Percentiles rank a stretch among this genome's conserved stretches.
Conservation (phyloP, 441 rosid genomes). For the Gossypium aridum region DNA sequence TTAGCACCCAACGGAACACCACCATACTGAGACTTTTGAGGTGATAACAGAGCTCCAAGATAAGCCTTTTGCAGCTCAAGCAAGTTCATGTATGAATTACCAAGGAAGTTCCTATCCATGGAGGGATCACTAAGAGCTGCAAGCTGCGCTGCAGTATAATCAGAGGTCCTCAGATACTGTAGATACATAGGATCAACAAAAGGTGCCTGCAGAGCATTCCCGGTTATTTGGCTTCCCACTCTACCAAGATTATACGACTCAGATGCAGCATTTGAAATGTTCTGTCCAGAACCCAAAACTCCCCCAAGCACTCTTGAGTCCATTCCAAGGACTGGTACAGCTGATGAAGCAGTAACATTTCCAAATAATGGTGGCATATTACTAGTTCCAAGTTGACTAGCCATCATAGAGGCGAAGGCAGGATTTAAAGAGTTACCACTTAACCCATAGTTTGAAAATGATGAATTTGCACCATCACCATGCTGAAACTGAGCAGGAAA, state of each 20-base stretch:
- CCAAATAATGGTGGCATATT: conserved; percentile 63
- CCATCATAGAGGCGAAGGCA: conserved; percentile 54
- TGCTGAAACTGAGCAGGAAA: conserved; percentile 52
- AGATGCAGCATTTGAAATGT: conserved; percentile 26
- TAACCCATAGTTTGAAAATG: conserved; percentile 40
- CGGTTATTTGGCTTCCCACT: conserved; percentile 43
- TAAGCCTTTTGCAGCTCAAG: conserved; percentile 68
- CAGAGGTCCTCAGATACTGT: conserved; percentile 32
- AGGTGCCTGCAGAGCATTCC: conserved; percentile 51
- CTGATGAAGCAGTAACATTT: conserved; percentile 60
- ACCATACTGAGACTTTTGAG: conserved; percentile 62
- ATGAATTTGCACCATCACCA: conserved; percentile 39
- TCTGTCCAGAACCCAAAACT: conserved; percentile 43
- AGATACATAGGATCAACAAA: conserved; percentile 39
- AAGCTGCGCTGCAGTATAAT: conserved; percentile 45
- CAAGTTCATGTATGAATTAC: conserved; percentile 51
- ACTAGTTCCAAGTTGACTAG: conserved; percentile 53
- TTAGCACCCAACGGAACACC: conserved; percentile 42
- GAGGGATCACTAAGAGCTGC: conserved; percentile 47
- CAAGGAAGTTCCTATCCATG: conserved; percentile 46
- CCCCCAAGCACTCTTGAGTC: conserved; percentile 59
- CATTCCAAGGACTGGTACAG: conserved; percentile 55
- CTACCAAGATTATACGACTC: conserved; percentile 44
- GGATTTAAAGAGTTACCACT: conserved; percentile 56
- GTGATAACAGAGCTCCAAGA: conserved; percentile 43